These are phyloP conservation scores for Psophocarpus tetragonolobus DNA, from an alignment of 306 rosid genomes.

Conservation along the genomic window DNA sequence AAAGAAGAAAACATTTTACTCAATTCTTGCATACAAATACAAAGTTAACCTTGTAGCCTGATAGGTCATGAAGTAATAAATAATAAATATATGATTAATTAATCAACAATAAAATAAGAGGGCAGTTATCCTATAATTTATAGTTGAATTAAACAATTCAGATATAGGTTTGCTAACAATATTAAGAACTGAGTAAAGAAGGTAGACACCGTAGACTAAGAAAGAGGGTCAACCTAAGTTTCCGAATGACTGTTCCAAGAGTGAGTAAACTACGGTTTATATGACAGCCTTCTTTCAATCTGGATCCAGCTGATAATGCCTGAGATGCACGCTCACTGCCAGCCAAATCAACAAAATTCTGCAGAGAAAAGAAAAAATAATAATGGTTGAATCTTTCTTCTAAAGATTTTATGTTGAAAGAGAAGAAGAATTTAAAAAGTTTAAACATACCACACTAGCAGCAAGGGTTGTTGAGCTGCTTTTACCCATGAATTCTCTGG, in stretches of 20 bases:
- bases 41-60: neutral
- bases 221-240: constrained; percentile 64
- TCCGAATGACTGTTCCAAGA: constrained; percentile 86
- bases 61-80: neutral
- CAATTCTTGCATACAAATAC: neutral
- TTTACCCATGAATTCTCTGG: constrained; percentile 87
- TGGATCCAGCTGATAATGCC: constrained; percentile 77
- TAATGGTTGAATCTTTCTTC: neutral
- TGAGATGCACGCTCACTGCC: constrained; percentile 98
- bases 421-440: constrained; percentile 14
- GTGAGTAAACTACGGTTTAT: constrained; percentile 90
- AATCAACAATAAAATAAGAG: neutral
- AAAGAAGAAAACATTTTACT: neutral
- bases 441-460: constrained; percentile 75
- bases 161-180: neutral
- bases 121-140: neutral
- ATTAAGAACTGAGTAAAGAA: constrained; percentile 9
- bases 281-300: constrained; percentile 94
- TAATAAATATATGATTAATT: constrained; percentile 3
- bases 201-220: constrained; percentile 23
- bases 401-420: neutral
- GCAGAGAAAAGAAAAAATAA: constrained; percentile 38
- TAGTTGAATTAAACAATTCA: neutral
- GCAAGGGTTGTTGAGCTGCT: constrained; percentile 83
- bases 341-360: constrained; percentile 95